These are phyloP conservation scores for Globisporangium cystogenes DNA, from an alignment of 352 stramenopile species.

Conservation along the genomic window DNA sequence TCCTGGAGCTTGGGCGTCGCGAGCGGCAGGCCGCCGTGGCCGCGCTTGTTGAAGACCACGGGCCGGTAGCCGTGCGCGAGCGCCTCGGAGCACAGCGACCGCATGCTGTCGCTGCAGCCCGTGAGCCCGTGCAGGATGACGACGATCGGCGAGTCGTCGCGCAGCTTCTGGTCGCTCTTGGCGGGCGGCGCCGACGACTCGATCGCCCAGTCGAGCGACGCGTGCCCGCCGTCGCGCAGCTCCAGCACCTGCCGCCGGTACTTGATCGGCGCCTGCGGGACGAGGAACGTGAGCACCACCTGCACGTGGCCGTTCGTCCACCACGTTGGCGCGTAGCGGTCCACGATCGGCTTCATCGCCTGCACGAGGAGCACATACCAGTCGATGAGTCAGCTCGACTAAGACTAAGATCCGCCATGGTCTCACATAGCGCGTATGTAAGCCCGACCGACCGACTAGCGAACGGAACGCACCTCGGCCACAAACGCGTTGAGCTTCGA, in stretches of 20 bases:
- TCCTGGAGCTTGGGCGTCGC: conserved; percentile 58
- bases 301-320: conserved; percentile 76
- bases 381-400: not conserved
- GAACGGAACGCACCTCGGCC: not conserved
- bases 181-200: conserved; percentile 21
- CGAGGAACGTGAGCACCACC: conserved; percentile 62
- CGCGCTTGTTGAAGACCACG: conserved; percentile 84
- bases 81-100: conserved; percentile 56
- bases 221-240: conserved; percentile 55
- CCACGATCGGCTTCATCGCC: not conserved
- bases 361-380: not conserved
- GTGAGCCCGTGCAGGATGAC: conserved; percentile 71
- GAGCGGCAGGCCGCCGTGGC: conserved; percentile 59
- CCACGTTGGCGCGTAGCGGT: conserved; percentile 58
- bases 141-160: conserved; percentile 37
- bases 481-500: conserved; percentile 13
- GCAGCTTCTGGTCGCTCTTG: too few species aligned
- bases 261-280: conserved; percentile 42
- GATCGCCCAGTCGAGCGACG: conserved; percentile 62
- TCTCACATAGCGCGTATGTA: too few species aligned
- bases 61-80: conserved; percentile 56
- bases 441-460: too few species aligned
- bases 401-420: not conserved
- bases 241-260: conserved; percentile 58
- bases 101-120: conserved; percentile 56